Evolutionary conservation across 805 yeast species (phyloP).

Genomic region (Metschnikowia baotianmanensis): DNA sequence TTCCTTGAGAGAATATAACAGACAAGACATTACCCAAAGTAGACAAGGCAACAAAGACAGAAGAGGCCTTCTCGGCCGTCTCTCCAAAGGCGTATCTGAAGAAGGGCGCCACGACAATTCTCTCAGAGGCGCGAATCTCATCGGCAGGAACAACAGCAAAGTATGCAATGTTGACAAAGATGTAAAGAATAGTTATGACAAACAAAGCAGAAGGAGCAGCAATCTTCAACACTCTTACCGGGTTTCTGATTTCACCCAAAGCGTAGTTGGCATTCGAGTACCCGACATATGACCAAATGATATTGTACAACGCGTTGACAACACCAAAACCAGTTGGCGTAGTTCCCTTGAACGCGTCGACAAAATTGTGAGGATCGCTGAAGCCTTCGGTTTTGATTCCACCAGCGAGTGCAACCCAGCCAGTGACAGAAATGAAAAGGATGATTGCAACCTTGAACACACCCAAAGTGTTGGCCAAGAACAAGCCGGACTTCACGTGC

Average conservation of each 20-base stretch:
- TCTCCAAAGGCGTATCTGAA: slow-evolving; percentile 71
- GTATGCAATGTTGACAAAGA: slow-evolving; percentile 76
- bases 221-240: slow-evolving; percentile 60
- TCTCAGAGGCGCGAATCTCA: slow-evolving; percentile 56
- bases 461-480: slow-evolving; percentile 63
- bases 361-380: slow-evolving; percentile 56
- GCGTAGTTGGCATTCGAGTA: slow-evolving; percentile 84
- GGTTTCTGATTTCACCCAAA: slow-evolving; percentile 73
- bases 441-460: slow-evolving; percentile 71
- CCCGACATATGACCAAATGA: slow-evolving; percentile 83
- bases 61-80: slow-evolving; percentile 66
- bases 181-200: slow-evolving; percentile 60
- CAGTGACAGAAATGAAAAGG: slow-evolving; percentile 66
- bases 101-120: slow-evolving; percentile 72
- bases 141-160: slow-evolving; percentile 78
- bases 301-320: slow-evolving; percentile 74
- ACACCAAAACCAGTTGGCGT: slow-evolving; percentile 63
- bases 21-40: slow-evolving; percentile 81
- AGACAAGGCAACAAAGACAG: slow-evolving; percentile 77
- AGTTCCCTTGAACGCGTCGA: slow-evolving; percentile 53
- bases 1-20: slow-evolving; percentile 78
- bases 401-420: slow-evolving; percentile 82
- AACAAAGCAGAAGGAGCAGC: slow-evolving; percentile 77
- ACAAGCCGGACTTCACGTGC: slow-evolving; percentile 63
- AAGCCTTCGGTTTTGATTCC: slow-evolving; percentile 50